These are phyloP conservation scores for Penicillium sp. DNA, from an alignment of 2,329 filamentous ascomycete genomes.

Conservation along the genomic window DNA sequence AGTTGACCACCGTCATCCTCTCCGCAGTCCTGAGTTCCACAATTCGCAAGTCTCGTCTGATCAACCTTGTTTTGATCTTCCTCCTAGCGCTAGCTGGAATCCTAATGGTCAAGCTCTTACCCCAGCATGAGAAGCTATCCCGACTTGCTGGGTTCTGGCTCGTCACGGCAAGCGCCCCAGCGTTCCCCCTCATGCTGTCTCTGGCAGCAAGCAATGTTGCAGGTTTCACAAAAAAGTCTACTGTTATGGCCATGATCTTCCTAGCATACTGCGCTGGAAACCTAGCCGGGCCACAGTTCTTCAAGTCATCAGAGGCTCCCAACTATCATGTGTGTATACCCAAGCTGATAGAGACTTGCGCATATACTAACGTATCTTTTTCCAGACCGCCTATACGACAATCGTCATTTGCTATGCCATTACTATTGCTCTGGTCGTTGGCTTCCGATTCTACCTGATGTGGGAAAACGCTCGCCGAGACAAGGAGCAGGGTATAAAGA, in stretches of 20 bases:
- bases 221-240: conserved; percentile 23
- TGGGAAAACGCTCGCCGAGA: conserved; percentile 16
- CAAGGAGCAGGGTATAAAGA: conserved; percentile 12
- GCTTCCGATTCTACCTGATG: conserved; percentile 14
- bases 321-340: conserved; percentile 7
- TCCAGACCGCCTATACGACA: conserved; percentile 23
- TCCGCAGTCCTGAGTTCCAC: conserved; percentile 14
- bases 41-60: conserved; percentile 18
- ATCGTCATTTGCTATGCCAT: conserved; percentile 23
- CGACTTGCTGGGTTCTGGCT: conserved; percentile 25
- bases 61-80: conserved; percentile 16
- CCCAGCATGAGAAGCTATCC: conserved; percentile 10
- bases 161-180: conserved; percentile 15
- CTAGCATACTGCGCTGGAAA: conserved; percentile 21
- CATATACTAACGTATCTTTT: background rate
- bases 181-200: conserved; percentile 21
- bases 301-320: conserved; percentile 15
- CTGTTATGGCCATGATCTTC: conserved; percentile 15
- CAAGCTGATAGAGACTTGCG: background rate
- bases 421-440: conserved; percentile 13
- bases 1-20: conserved; percentile 19
- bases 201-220: conserved; percentile 16
- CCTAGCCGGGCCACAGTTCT: conserved; percentile 19
- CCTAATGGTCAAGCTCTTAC: conserved; percentile 24
- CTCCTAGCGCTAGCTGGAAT: conserved; percentile 19